Conservation (phyloP, 2,329 filamentous ascomycete genomes). For the Phoma sp. region DNA sequence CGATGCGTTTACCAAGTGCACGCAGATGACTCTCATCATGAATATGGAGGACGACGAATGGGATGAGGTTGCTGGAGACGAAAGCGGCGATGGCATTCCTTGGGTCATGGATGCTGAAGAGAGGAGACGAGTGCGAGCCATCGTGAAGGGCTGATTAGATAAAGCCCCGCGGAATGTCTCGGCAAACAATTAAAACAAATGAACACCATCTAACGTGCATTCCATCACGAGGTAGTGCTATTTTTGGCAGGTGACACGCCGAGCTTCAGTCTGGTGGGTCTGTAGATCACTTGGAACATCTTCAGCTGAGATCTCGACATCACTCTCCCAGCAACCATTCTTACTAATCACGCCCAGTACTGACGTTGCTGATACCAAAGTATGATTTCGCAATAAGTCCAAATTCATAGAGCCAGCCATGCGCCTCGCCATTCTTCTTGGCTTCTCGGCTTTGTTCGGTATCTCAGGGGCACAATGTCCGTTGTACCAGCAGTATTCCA, state of each 20-base stretch:
- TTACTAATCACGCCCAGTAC: neutral
- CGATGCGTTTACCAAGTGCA: conserved; percentile 76
- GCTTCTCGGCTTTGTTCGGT: conserved; percentile 18
- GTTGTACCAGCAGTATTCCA: conserved; percentile 51
- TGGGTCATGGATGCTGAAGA: conserved; percentile 78
- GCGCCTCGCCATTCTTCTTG: conserved; percentile 9
- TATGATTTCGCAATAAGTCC: conserved; percentile 7
- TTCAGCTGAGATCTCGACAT: neutral
- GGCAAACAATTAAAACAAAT: conserved; percentile 26
- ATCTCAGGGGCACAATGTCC: conserved; percentile 48
- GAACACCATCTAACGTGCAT: neutral
- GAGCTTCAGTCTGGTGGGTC: neutral
- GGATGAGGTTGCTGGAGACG: conserved; percentile 70
- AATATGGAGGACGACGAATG: conserved; percentile 98
- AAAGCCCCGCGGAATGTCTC: conserved; percentile 10
- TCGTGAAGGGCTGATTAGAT: conserved; percentile 57
- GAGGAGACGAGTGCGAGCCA: conserved; percentile 71
- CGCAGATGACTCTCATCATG: conserved; percentile 82
- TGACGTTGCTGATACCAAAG: neutral
- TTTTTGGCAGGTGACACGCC: neutral
- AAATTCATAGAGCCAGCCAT: conserved; percentile 1
- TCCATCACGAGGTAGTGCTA: conserved; percentile 1
- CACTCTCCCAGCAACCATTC: neutral
- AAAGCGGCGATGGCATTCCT: conserved; percentile 64
- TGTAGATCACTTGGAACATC: neutral